phyloP scores from a whole-genome alignment of 441 rosid genomes.

The Croton setiger region DNA sequence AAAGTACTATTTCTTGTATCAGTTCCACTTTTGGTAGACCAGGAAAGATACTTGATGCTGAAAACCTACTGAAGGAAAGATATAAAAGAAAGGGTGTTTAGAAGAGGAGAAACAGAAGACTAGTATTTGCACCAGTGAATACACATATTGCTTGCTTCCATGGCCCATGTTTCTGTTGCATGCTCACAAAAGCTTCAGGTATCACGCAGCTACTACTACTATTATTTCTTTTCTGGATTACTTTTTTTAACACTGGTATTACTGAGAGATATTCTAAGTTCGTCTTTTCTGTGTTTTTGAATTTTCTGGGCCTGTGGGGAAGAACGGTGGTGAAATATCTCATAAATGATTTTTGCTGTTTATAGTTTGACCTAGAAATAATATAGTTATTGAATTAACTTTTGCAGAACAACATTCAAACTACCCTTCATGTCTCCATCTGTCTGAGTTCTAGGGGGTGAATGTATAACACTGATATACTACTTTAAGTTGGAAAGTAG shows the following conservation, averaged over 20 bases:
- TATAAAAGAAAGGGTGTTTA: slow-evolving; percentile 38
- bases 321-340: not conserved
- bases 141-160: not conserved
- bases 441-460: not conserved
- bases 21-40: slow-evolving; percentile 61
- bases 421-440: not conserved
- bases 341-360: not conserved
- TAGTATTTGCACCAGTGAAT: not conserved
- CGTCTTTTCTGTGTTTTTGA: not conserved
- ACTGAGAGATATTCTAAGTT: not conserved
- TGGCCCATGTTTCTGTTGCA: not conserved
- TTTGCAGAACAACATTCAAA: not conserved
- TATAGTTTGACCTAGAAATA: not conserved
- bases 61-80: slow-evolving; percentile 47
- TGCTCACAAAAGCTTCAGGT: slow-evolving; percentile 14
- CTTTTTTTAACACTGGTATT: not conserved
- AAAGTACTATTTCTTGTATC: slow-evolving; percentile 56
- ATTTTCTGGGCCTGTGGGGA: not conserved
- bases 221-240: not conserved
- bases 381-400: not conserved
- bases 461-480: not conserved
- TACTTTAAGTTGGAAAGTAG: not conserved
- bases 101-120: slow-evolving; percentile 8
- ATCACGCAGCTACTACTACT: slow-evolving; percentile 1
- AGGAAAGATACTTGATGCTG: slow-evolving; percentile 56